Conservation (phyloP, 2,329 filamentous ascomycete species). For the Fusarium citri region DNA sequence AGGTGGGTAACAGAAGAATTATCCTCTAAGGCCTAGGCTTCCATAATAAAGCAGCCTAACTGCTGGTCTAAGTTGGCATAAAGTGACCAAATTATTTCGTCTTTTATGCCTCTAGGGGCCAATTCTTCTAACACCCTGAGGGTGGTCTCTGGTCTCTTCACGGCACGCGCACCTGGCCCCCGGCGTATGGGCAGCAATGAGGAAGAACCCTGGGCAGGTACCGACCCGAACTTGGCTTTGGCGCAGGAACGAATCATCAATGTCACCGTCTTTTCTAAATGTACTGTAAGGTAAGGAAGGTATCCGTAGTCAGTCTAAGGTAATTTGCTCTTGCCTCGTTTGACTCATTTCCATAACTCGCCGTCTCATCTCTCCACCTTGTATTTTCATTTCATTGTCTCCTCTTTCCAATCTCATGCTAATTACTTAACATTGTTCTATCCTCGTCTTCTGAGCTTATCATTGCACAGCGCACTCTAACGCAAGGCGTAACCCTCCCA, state of each 20-base stretch:
- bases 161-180: slow-evolving; percentile 35
- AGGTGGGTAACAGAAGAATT: no score
- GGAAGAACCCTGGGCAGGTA: slow-evolving; percentile 29
- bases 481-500: slow-evolving; percentile 22
- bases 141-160: slow-evolving; percentile 12
- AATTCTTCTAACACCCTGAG: no score
- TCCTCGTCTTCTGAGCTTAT: slow-evolving; percentile 12
- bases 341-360: slow-evolving; percentile 36
- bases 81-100: no score
- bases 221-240: slow-evolving; percentile 33
- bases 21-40: no score
- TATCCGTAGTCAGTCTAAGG: not conserved
- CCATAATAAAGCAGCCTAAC: no score
- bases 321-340: slow-evolving; percentile 33
- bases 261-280: slow-evolving; percentile 41
- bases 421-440: slow-evolving; percentile 6
- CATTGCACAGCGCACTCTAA: slow-evolving; percentile 15
- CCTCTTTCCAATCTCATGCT: slow-evolving; percentile 12
- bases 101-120: no score
- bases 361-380: slow-evolving; percentile 20
- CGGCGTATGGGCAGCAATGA: slow-evolving; percentile 1
- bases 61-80: no score
- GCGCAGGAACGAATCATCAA: slow-evolving; percentile 43
- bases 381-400: not conserved
- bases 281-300: not conserved